phyloP scores from a whole-genome alignment of 495 filamentous ascomycete genomes.

The Aspergillus indologenus region DNA sequence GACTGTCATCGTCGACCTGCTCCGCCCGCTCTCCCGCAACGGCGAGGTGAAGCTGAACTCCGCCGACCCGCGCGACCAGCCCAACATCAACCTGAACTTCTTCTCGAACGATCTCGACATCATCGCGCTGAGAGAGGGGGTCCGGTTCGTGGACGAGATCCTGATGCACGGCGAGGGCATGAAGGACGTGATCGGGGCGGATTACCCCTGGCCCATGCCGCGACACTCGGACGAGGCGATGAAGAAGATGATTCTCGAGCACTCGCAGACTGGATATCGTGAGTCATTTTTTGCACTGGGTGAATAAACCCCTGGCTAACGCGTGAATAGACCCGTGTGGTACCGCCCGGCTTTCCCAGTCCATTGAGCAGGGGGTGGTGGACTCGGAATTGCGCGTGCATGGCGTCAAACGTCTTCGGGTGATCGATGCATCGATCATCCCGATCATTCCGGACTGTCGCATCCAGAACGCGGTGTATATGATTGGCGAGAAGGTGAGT shows the following conservation, averaged over 20 bases:
- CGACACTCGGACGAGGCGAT: constrained; percentile 48
- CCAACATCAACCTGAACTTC: constrained; percentile 46
- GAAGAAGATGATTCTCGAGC: constrained; percentile 50
- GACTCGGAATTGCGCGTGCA: constrained; percentile 46
- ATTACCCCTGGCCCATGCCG: constrained; percentile 56
- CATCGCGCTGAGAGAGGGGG: constrained; percentile 48
- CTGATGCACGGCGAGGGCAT: constrained; percentile 48
- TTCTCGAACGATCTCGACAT: constrained; percentile 47
- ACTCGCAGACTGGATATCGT: constrained; percentile 50
- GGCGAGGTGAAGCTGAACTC: constrained; percentile 49
- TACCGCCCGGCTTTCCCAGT: constrained; percentile 40
- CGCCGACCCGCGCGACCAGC: constrained; percentile 27
- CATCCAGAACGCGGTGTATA: constrained; percentile 43
- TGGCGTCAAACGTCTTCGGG: constrained; percentile 46
- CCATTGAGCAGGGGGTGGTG: constrained; percentile 47
- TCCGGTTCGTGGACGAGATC: constrained; percentile 49
- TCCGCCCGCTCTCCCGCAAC: constrained; percentile 47
- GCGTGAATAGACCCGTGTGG: constrained; percentile 43
- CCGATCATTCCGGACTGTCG: constrained; percentile 24
- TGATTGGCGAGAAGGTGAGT: constrained; percentile 46
- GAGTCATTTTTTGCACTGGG: not conserved
- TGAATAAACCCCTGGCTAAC: not conserved
- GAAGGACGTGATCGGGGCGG: constrained; percentile 48
- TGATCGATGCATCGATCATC: constrained; percentile 33
- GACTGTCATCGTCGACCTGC: constrained; percentile 54